phyloP scores from a whole-genome alignment of 2,329 filamentous ascomycete genomes.

The Ceratocystis colombiana region DNA sequence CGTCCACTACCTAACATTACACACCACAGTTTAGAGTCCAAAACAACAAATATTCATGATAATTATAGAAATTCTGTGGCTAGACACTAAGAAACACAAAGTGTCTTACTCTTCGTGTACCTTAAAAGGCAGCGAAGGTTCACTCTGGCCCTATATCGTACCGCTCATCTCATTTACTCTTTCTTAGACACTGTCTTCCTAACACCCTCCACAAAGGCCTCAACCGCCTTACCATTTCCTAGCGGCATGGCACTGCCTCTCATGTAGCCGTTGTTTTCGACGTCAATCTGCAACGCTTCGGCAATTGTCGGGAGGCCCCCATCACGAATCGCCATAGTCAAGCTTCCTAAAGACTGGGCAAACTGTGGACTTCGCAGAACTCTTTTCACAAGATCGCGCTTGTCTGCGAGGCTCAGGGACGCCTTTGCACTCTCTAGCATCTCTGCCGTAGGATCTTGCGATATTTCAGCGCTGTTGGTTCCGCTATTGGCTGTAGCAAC shows the following conservation, averaged over 20 bases:
- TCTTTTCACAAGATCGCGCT: constrained; percentile 67
- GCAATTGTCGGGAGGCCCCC: constrained; percentile 84
- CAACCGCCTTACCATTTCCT: constrained; percentile 77
- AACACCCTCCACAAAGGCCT: constrained; percentile 83
- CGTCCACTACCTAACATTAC: not conserved
- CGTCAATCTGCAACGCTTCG: constrained; percentile 69
- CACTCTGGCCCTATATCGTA: not conserved
- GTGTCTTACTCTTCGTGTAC: not conserved
- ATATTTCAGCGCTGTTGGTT: constrained; percentile 34
- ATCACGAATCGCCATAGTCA: constrained; percentile 81
- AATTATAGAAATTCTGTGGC: not conserved
- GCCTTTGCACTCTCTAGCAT: constrained; percentile 63
- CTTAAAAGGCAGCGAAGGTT: not conserved
- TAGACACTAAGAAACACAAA: not conserved
- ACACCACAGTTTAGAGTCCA: not conserved
- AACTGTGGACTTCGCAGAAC: constrained; percentile 87
- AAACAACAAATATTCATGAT: not conserved
- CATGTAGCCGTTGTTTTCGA: constrained; percentile 77
- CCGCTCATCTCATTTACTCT: constrained; percentile 5
- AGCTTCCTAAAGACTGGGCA: constrained; percentile 68
- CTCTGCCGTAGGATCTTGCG: constrained; percentile 56
- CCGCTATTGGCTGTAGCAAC: constrained; percentile 59
- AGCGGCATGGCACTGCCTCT: constrained; percentile 69
- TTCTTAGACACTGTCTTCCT: constrained; percentile 54
- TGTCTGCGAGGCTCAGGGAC: constrained; percentile 62